These are phyloP conservation scores for Mycena sp. DNA, from an alignment of 1,284 basidiomycete genomes.

Conservation along the genomic window DNA sequence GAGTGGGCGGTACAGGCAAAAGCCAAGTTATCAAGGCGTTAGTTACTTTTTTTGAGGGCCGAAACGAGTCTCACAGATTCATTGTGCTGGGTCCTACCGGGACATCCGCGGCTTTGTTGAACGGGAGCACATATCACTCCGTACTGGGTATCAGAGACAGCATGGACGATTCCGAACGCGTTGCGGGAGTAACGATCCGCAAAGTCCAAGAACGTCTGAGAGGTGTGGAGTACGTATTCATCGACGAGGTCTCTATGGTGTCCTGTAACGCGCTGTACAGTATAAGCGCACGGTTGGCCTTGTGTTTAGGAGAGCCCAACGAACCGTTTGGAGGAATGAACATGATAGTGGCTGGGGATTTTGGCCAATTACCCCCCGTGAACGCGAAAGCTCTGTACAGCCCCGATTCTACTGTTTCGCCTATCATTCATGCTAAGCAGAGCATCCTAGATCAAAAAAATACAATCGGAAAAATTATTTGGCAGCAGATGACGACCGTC, in stretches of 20 bases:
- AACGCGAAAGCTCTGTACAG: background rate
- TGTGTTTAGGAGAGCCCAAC: slow-evolving; percentile 6
- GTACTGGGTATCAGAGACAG: slow-evolving; percentile 38
- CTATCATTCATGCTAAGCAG: background rate
- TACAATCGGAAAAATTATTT: background rate
- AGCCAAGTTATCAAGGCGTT: slow-evolving; percentile 52
- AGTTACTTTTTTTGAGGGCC: slow-evolving; percentile 44
- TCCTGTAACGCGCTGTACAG: slow-evolving; percentile 38
- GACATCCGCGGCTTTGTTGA: slow-evolving; percentile 42
- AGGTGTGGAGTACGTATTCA: slow-evolving; percentile 44
- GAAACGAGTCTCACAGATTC: slow-evolving; percentile 37
- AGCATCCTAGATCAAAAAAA: background rate
- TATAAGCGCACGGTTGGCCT: slow-evolving; percentile 14
- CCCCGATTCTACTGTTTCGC: background rate
- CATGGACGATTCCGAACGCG: background rate
- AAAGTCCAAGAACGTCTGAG: slow-evolving; percentile 27
- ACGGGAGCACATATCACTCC: slow-evolving; percentile 47
- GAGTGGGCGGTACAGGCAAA: slow-evolving; percentile 56
- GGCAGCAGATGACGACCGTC: background rate
- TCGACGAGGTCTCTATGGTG: slow-evolving; percentile 47
- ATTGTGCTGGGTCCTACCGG: slow-evolving; percentile 50
- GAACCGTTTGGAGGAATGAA: slow-evolving; percentile 31
- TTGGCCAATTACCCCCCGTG: slow-evolving; percentile 26
- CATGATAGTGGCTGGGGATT: slow-evolving; percentile 35
- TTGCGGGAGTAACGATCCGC: slow-evolving; percentile 20